Evolutionary conservation across 73 alveolate genomes (phyloP), one percentile per base, ranked within the genome.

Genomic region (Stentor coeruleus): DNA sequence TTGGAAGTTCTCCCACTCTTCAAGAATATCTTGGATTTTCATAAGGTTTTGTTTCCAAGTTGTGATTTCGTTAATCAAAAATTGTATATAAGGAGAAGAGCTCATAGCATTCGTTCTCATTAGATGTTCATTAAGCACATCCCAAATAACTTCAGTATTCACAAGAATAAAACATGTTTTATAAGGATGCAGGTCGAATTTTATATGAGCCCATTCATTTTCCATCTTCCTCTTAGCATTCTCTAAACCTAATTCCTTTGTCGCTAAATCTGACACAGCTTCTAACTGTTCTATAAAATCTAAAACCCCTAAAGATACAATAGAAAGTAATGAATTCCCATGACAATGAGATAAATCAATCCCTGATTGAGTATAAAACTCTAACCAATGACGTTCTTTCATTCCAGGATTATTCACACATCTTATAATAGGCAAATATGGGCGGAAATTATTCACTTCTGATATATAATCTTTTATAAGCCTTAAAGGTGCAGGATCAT

Each of bases 1-100:
- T 86, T 95, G 96, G n/a, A 95, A 93, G 77, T 93, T 95, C 30
- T 84, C 81, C 98, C 99, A 95, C 28, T 94, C 98, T 77, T 93
- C 98, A 20, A 95, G 84, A 31, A 93, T 92, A 80, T 93, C 98
- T 86, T 93, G 90, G 3, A 93, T 94, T 74, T 89, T 93, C 14
- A 92, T 88, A 33, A 93, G 80, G 42, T 89, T 91, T 72, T 89
- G 84, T 91, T 93, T 91, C 83, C 92, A 89, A 57, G 60, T 84
- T 38, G 88, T 89, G 3, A 93, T 90, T 84, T 93, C 98, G 80
- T 86, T 86, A 72, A 91, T 89, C 59, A 93, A 85, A 85, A 86
- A 93, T 59, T 91, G 85, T 26, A 94, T 92, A 76, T 91, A 88
- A 59, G 94, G 94, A 26, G 98, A 91, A 59, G 95, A 82, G 33